A percentile compares a stretch with the other conserved stretches of the same genome.
Evolutionary conservation across 2,329 filamentous ascomycete species (phyloP).

Genomic region (Xylariaceae sp.): DNA sequence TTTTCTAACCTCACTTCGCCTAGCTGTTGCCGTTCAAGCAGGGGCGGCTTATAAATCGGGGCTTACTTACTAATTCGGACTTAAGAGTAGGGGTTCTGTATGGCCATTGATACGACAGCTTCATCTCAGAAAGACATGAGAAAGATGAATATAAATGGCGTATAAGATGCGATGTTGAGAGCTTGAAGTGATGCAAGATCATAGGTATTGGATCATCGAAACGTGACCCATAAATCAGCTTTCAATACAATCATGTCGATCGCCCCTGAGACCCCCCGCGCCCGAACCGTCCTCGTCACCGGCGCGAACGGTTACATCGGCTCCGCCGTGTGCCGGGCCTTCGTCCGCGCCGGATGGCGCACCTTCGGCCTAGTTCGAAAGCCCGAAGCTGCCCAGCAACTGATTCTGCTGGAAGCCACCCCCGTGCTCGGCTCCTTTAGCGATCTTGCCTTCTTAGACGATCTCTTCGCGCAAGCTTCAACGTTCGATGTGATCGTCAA

Average conservation of each 20-base stretch:
- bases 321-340: conserved; percentile 40
- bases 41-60: not conserved
- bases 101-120: not conserved
- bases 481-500: conserved; percentile 41
- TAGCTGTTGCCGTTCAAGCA: too few relatives aligned
- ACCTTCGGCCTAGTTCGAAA: conserved; percentile 42
- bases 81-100: not conserved
- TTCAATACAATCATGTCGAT: too few relatives aligned
- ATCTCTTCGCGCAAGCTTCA: conserved; percentile 22
- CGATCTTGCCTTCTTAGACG: conserved; percentile 24
- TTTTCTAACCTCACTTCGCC: too few relatives aligned
- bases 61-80: not conserved
- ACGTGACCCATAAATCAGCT: too few relatives aligned
- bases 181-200: too few relatives aligned
- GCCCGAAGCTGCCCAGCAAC: conserved; percentile 25
- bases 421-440: conserved; percentile 38
- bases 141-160: not conserved
- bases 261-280: too few relatives aligned
- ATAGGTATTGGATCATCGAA: too few relatives aligned
- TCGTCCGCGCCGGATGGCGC: conserved; percentile 41
- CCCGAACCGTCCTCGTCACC: conserved; percentile 38
- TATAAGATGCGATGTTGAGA: not conserved
- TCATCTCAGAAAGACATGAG: not conserved
- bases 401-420: conserved; percentile 36
- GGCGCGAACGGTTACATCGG: conserved; percentile 48